phyloP scores from a whole-genome alignment of 2,329 filamentous ascomycete species.

The Neospermospora avenae region DNA sequence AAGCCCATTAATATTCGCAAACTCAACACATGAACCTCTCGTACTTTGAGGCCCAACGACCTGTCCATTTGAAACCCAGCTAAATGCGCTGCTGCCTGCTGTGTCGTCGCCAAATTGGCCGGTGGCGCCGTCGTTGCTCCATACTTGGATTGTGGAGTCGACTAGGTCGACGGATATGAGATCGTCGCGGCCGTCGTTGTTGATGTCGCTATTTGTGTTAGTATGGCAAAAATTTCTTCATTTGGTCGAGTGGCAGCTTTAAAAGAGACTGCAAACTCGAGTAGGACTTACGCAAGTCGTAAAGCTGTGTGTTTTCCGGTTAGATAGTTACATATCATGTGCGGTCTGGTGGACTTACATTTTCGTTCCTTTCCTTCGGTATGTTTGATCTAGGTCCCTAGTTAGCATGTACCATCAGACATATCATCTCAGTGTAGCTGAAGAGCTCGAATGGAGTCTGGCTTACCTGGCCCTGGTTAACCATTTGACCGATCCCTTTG shows the following conservation, averaged over 20 bases:
- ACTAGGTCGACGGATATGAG: background rate
- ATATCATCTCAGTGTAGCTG: background rate
- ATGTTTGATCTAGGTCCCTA: background rate
- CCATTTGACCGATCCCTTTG: background rate
- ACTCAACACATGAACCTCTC: conserved; percentile 1
- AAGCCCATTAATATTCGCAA: conserved; percentile 5
- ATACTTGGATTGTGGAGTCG: background rate
- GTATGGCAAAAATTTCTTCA: background rate
- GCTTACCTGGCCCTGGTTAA: background rate
- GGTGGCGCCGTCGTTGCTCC: background rate
- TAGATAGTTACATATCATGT: background rate
- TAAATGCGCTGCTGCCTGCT: background rate
- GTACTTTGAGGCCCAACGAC: background rate
- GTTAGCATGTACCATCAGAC: background rate
- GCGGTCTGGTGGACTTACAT: background rate
- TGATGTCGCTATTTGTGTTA: conserved; percentile 1
- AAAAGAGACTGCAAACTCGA: background rate
- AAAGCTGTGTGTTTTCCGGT: background rate
- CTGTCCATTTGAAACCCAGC: background rate
- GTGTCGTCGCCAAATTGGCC: background rate
- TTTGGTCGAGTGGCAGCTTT: background rate
- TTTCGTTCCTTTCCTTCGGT: conserved; percentile 7
- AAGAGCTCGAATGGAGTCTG: background rate
- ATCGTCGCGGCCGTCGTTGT: conserved; percentile 4
- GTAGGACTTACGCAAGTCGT: background rate